Percentiles rank a stretch among this genome's conserved stretches.
Conservation (phyloP, 306 rosid species). For the Bauhinia variegata region DNA sequence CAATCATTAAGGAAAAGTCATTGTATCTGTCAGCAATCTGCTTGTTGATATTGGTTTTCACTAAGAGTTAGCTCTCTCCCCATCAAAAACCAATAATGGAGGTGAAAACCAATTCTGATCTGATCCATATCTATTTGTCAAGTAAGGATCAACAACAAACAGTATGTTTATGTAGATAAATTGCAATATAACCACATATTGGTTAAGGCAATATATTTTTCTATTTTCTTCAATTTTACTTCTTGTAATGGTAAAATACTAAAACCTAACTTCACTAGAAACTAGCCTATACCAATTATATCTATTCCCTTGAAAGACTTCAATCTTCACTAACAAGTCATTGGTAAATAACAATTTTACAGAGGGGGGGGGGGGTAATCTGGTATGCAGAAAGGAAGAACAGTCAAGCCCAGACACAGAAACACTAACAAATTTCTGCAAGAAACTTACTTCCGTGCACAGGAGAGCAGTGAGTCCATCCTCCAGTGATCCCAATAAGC, state of each 20-base stretch:
- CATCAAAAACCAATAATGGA: constrained; percentile 11
- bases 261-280: no score
- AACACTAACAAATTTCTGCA: constrained; percentile 26
- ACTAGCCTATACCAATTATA: no score
- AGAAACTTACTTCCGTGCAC: constrained; percentile 76
- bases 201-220: constrained; percentile 5
- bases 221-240: no score
- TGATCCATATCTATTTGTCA: constrained; percentile 5
- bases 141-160: neutral
- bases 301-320: no score
- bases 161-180: constrained; percentile 8
- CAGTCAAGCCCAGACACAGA: constrained; percentile 16
- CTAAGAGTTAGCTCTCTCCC: constrained; percentile 12
- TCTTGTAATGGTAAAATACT: no score
- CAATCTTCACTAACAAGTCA: neutral
- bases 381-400: constrained; percentile 30
- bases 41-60: neutral
- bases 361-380: neutral
- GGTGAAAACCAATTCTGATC: constrained; percentile 20
- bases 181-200: constrained; percentile 5
- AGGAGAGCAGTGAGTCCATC: constrained; percentile 91
- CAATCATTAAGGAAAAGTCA: constrained; percentile 23
- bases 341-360: constrained; percentile 12
- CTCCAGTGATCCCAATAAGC: constrained; percentile 78
- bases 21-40: constrained; percentile 21